A percentile compares a stretch with the other conserved stretches of the same genome.
phyloP scores from a whole-genome alignment of 148 eudicot genomes.

The Camellia lanceoleosa region DNA sequence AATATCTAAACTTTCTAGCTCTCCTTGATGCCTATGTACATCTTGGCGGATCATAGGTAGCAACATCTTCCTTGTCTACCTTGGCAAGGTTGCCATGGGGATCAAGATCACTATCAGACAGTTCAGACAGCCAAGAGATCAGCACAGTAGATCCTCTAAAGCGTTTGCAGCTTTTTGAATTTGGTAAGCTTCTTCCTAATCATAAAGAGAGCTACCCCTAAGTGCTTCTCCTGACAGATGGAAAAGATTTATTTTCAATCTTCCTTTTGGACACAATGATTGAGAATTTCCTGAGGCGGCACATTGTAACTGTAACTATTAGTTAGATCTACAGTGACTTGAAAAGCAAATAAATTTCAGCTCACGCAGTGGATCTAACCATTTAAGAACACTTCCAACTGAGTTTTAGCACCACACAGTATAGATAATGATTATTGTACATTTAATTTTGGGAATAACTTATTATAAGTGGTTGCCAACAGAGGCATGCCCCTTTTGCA shows the following conservation, averaged over 20 bases:
- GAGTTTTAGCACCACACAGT: not conserved
- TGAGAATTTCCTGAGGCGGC: not conserved
- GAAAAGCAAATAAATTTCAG: not conserved
- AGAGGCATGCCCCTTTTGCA: slow-evolving; percentile 73
- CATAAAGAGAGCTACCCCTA: not conserved
- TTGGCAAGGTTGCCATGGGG: slow-evolving; percentile 57
- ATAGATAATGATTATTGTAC: not conserved
- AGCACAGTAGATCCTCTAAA: slow-evolving; percentile 29
- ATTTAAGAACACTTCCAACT: not conserved
- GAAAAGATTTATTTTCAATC: not conserved
- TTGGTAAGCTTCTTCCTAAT: slow-evolving; percentile 30
- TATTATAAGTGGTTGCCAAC: slow-evolving; percentile 27
- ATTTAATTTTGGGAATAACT: slow-evolving; percentile 20
- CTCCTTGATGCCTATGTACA: not conserved
- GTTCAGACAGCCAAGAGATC: slow-evolving; percentile 9
- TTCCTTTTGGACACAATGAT: not conserved
- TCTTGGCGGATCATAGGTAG: slow-evolving; percentile 29
- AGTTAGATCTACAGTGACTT: not conserved
- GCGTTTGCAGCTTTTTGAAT: slow-evolving; percentile 48
- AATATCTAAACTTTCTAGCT: not conserved
- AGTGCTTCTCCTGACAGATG: not conserved
- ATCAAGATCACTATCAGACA: slow-evolving; percentile 35
- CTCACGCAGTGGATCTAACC: not conserved
- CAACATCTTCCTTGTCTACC: slow-evolving; percentile 46
- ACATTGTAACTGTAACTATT: not conserved